Base-by-base conservation (phyloP, 352 stramenopile species). In the Globisporangium perplexum region DNA sequence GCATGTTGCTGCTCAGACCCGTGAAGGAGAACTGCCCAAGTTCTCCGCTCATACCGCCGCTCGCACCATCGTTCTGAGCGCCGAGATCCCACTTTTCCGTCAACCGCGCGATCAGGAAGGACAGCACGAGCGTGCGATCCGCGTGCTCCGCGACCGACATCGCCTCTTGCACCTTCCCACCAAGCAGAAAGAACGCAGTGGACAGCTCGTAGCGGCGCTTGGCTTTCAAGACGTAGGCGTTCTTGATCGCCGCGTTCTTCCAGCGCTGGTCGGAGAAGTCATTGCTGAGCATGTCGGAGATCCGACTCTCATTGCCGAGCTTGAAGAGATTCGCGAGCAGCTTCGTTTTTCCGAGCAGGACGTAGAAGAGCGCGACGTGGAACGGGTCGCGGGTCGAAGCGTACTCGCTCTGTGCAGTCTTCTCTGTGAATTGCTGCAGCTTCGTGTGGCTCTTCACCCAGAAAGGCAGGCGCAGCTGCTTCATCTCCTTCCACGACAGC, bases 211-310 rank as follows among this genome's bases (percentile, higher is more conserved):
- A 93, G 15, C 83, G 81, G 22, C 89, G 79, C 57, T 96, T 95
- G 17, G 76, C 75, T 55, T 95, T 93, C 18, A 96, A 59, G 33
- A 93, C 84, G 54, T 90, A 95, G 0, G 87, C 87, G 46, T 96
- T 96, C 62, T 96, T 96, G n/a, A 95, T 81, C 15, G 87, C 86
- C 11, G 83, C 85, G 45, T 86, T 92, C 47, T 87, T 85, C 87
- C 86, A 96, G 35, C 83, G 77, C 28, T 71, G 50, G 20, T 96
- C 83, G 0, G 65, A 62, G 60, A 96, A 96, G 53, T 96, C 73
- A 53, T 95, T 95, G 15, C 59, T 66, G 11, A 96, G 30, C 3
- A 96, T 63, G 24, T 95, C 85, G 10, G 60, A 69, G 38, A 95
- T 94, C 23, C 86, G 84, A 5, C 66, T 62, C 53, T 96, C 86